These are phyloP conservation scores for Epichloe bromicola DNA, from an alignment of 2,329 filamentous ascomycete species.

Conservation along the genomic window DNA sequence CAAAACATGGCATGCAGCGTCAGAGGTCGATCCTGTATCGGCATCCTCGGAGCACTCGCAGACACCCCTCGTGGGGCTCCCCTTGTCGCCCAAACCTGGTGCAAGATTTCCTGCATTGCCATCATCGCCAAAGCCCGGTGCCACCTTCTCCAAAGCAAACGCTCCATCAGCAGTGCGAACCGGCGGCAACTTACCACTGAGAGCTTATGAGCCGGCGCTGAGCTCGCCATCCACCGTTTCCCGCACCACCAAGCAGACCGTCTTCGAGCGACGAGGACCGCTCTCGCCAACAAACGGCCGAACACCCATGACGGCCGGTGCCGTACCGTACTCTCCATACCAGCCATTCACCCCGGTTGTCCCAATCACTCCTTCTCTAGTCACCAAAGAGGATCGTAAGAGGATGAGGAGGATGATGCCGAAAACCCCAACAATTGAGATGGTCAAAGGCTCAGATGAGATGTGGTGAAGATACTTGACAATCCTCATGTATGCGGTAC, in stretches of 20 bases:
- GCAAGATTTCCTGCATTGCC: constrained; percentile 27
- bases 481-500: neutral
- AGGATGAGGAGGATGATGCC: constrained; percentile 50
- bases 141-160: constrained; percentile 35
- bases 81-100: constrained; percentile 29
- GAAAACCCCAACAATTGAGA: constrained; percentile 47
- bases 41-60: constrained; percentile 39
- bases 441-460: constrained; percentile 50
- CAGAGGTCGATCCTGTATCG: constrained; percentile 36
- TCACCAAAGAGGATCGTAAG: constrained; percentile 59
- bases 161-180: constrained; percentile 43
- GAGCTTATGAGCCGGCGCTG: constrained; percentile 46
- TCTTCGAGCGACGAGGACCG: constrained; percentile 44
- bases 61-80: constrained; percentile 38
- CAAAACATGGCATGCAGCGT: constrained; percentile 24
- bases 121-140: constrained; percentile 36
- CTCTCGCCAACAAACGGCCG: constrained; percentile 43
- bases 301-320: constrained; percentile 48
- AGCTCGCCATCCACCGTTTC: constrained; percentile 34
- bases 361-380: constrained; percentile 63
- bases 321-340: constrained; percentile 63
- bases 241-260: constrained; percentile 48
- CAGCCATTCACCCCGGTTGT: constrained; percentile 66
- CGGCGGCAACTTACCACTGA: constrained; percentile 44
- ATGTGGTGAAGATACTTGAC: constrained; percentile 40